Percentiles rank a stretch among this genome's conserved stretches.
Conservation (phyloP, 441 rosid genomes). For the Rhodomyrtus psidioides region DNA sequence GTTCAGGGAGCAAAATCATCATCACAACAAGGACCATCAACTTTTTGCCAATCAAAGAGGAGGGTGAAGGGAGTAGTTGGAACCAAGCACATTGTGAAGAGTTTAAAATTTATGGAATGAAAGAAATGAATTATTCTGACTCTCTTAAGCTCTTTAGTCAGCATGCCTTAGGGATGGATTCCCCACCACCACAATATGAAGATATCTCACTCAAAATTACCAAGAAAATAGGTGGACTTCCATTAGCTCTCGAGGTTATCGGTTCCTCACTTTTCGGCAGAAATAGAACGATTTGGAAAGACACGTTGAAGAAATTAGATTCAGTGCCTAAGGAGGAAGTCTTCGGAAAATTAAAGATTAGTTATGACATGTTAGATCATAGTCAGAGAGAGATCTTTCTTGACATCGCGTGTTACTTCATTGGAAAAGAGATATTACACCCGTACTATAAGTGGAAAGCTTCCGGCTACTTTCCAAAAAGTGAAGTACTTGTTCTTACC, state of each 20-base stretch:
- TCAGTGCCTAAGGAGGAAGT: not conserved
- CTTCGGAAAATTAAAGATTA: not conserved
- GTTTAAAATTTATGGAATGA: too few relatives aligned
- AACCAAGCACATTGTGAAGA: too few relatives aligned
- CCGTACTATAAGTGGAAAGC: not conserved
- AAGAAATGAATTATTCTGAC: too few relatives aligned
- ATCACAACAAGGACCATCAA: too few relatives aligned
- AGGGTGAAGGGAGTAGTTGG: too few relatives aligned
- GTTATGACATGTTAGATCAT: fast-evolving
- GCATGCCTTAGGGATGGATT: too few relatives aligned
- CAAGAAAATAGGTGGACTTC: not conserved
- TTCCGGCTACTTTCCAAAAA: not conserved
- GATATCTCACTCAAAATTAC: not conserved
- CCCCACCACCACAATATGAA: fast-evolving
- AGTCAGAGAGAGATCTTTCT: not conserved
- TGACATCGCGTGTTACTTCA: not conserved
- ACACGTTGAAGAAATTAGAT: not conserved
- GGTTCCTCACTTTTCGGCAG: not conserved
- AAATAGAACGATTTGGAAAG: not conserved
- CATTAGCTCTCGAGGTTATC: not conserved
- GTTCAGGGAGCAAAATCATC: too few relatives aligned
- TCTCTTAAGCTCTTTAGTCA: too few relatives aligned
- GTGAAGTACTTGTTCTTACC: fast-evolving
- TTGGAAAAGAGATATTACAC: fast-evolving
- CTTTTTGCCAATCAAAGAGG: too few relatives aligned